These are phyloP conservation scores for Leonotis leonurus DNA, from an alignment of 257 asterid genomes.

Conservation along the genomic window DNA sequence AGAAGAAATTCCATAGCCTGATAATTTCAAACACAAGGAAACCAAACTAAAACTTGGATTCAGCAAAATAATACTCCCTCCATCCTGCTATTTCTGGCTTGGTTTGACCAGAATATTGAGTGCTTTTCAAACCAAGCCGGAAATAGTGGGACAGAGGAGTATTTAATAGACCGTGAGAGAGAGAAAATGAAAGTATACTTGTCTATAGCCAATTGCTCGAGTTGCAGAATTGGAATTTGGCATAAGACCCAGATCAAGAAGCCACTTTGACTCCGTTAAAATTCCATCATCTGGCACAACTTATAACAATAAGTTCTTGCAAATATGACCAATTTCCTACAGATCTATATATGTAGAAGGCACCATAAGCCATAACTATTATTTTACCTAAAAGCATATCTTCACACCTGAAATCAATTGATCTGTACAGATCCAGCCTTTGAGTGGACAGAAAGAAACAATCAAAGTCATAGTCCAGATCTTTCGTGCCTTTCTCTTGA, in stretches of 20 bases:
- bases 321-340: not conserved
- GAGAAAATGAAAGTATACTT: conserved; percentile 42
- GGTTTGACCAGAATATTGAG: no score
- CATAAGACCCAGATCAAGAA: conserved; percentile 80
- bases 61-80: no score
- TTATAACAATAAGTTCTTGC: not conserved
- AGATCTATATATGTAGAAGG: not conserved
- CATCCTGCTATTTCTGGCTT: no score
- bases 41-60: not conserved
- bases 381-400: conserved; percentile 80
- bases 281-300: conserved; percentile 55
- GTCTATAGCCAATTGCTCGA: conserved; percentile 97
- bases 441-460: conserved; percentile 85
- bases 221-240: conserved; percentile 87
- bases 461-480: conserved; percentile 76
- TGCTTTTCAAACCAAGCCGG: no score
- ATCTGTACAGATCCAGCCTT: conserved; percentile 75
- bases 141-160: no score
- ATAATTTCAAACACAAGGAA: conserved; percentile 9
- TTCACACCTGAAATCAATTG: conserved; percentile 93
- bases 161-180: not conserved
- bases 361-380: not conserved
- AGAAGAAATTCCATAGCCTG: conserved; percentile 92
- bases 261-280: conserved; percentile 81
- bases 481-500: conserved; percentile 33